These are phyloP conservation scores for Cyberlindnera galapagoensis DNA, from an alignment of 805 yeast genomes.

Conservation along the genomic window DNA sequence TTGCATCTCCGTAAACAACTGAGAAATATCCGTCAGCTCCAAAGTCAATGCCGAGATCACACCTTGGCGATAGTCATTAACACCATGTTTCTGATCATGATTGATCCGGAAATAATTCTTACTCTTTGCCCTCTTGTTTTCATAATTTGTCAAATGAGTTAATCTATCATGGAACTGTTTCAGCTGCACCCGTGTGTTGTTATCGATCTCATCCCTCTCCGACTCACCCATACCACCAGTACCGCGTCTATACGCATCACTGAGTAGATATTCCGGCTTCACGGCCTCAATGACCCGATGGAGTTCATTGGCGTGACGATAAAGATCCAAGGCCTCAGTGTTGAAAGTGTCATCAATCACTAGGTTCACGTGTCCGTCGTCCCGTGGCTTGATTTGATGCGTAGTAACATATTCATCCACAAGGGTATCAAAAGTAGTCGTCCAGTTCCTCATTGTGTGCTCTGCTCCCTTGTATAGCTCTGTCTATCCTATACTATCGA, in stretches of 20 bases:
- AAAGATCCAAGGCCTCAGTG: conserved; percentile 18
- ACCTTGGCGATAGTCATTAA: conserved; percentile 18
- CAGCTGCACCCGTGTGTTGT: conserved; percentile 44
- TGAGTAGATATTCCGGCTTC: conserved; percentile 23
- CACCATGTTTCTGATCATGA: conserved; percentile 10
- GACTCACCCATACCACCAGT: conserved; percentile 30
- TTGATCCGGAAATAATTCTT: conserved; percentile 15
- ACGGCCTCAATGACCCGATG: conserved; percentile 21
- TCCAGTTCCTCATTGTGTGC: conserved; percentile 2
- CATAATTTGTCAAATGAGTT: conserved; percentile 45
- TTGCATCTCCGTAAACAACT: conserved; percentile 20
- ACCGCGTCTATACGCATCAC: conserved; percentile 10
- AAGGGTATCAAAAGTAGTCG: neutral
- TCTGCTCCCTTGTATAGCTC: too few species aligned
- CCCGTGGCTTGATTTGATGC: neutral
- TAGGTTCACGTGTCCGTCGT: neutral
- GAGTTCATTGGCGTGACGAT: conserved; percentile 24
- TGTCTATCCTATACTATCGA: too few species aligned
- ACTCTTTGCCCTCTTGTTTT: conserved; percentile 33
- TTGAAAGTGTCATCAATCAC: conserved; percentile 18
- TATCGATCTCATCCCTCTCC: conserved; percentile 51
- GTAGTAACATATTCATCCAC: neutral
- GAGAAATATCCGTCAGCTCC: conserved; percentile 20
- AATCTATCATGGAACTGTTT: conserved; percentile 47
- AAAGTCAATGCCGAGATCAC: conserved; percentile 16